These are phyloP conservation scores for Dryas alaskensis DNA, from an alignment of 306 rosid species.

Conservation along the genomic window DNA sequence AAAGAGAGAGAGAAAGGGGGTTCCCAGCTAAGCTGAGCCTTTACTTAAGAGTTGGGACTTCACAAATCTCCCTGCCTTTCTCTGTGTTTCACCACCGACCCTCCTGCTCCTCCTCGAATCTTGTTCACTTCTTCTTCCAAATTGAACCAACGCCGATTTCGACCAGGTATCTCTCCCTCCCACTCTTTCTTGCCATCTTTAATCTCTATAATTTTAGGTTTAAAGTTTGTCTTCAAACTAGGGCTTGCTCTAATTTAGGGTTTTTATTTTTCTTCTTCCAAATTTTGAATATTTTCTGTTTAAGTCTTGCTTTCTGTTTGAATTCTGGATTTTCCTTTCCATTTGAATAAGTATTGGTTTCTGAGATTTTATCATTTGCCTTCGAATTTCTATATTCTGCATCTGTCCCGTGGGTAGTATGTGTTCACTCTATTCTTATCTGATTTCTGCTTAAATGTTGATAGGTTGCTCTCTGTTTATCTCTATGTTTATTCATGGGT, in stretches of 20 bases:
- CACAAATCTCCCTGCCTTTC: neutral
- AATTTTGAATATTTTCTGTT: neutral
- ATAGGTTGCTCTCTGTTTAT: neutral
- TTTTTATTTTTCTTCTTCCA: neutral
- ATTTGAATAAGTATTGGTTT: neutral
- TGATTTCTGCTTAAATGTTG: neutral
- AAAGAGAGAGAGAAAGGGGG: too few relatives aligned
- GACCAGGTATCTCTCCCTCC: neutral
- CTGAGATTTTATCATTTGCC: neutral
- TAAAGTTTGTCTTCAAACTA: neutral
- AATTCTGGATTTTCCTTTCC: neutral
- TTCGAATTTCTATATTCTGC: neutral
- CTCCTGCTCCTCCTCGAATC: neutral
- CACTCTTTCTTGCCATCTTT: neutral
- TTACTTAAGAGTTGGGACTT: neutral
- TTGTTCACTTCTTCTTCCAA: neutral
- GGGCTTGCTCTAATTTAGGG: neutral
- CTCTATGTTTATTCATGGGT: neutral
- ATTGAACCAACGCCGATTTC: neutral
- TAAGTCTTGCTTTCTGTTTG: neutral
- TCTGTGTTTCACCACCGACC: neutral
- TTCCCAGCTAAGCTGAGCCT: neutral
- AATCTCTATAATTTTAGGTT: neutral
- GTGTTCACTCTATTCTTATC: neutral
- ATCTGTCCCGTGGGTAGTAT: neutral